A percentile compares a stretch with the other conserved stretches of the same genome.
Conservation (phyloP, 1,284 basidiomycete genomes). For the Cerioporus squamosus region DNA sequence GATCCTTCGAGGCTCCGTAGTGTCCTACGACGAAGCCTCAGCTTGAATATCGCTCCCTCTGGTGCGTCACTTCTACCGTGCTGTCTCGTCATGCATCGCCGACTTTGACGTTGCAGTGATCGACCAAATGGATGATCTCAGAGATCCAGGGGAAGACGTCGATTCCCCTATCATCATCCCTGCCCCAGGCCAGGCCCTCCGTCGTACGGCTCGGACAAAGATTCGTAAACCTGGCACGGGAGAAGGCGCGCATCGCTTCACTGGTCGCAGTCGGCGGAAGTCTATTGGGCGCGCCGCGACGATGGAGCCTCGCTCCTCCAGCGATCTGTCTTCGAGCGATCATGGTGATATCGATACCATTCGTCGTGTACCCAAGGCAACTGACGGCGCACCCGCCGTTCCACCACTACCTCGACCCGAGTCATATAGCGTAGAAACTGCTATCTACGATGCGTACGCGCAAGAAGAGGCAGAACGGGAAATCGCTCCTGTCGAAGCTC, state of each 20-base stretch:
- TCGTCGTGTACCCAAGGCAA: constrained; percentile 24
- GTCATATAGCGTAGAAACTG: constrained; percentile 77
- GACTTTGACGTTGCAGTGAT: constrained; percentile 48
- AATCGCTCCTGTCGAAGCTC: constrained; percentile 2
- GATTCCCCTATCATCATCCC: constrained; percentile 91
- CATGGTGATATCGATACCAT: constrained; percentile 53
- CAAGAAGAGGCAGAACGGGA: constrained; percentile 32
- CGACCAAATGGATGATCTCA: constrained; percentile 67
- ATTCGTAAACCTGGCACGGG: constrained; percentile 89
- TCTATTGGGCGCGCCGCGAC: constrained; percentile 38
- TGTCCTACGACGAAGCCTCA: constrained; percentile 86
- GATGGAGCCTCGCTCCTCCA: constrained; percentile 29
- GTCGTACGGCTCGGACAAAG: constrained; percentile 92
- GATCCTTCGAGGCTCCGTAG: constrained; percentile 86
- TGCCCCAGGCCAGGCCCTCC: constrained; percentile 86
- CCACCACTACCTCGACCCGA: constrained; percentile 52
- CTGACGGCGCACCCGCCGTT: constrained; percentile 29
- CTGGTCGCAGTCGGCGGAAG: constrained; percentile 54
- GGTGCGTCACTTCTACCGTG: constrained; percentile 55
- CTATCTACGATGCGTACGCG: constrained; percentile 83
- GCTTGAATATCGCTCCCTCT: constrained; percentile 84
- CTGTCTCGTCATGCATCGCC: constrained; percentile 14
- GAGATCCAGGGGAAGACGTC: constrained; percentile 74
- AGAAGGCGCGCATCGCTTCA: constrained; percentile 84
- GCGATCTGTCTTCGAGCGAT: constrained; percentile 70